Evolutionary conservation across 768 basidiomycete genomes (phyloP).

Genomic region (Suillus clintonianus): DNA sequence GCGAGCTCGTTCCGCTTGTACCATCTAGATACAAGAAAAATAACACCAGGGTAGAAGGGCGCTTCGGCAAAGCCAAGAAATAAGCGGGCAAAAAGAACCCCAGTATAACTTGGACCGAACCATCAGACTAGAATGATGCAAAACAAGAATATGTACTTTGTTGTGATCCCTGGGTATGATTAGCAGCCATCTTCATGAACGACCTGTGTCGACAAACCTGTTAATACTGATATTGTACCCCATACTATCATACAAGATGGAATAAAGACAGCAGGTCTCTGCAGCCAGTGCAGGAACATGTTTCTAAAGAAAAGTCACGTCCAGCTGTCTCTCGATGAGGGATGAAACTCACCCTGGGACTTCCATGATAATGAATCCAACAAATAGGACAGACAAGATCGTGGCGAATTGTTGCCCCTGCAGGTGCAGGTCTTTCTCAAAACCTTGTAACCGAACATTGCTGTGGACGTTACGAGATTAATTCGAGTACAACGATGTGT

Average conservation of each 20-base stretch:
- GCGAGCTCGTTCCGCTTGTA: conserved; percentile 42
- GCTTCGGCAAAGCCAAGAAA: conserved; percentile 10
- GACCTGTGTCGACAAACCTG: conserved; percentile 24
- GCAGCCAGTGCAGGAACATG: conserved; percentile 33
- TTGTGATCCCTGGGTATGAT: conserved; percentile 1
- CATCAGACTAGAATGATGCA: not conserved
- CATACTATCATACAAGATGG: conserved; percentile 32
- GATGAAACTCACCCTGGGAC: conserved; percentile 14
- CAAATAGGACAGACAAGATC: conserved; percentile 23
- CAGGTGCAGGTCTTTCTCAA: conserved; percentile 24
- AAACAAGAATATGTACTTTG: not conserved
- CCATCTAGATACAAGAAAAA: conserved; percentile 7
- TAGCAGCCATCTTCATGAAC: not conserved
- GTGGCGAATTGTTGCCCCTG: conserved; percentile 24
- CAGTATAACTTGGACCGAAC: not conserved
- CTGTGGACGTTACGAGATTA: not conserved
- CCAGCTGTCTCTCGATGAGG: not conserved
- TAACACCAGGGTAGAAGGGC: not conserved
- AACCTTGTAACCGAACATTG: conserved; percentile 25
- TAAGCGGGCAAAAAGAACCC: conserved; percentile 2
- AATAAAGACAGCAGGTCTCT: conserved; percentile 28
- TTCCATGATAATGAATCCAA: conserved; percentile 28
- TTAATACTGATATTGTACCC: conserved; percentile 39
- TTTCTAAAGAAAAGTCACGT: conserved; percentile 15
- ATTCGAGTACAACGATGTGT: not conserved